Evolutionary conservation across 495 filamentous ascomycete species (phyloP).

Genomic region (Terfezia claveryi): DNA sequence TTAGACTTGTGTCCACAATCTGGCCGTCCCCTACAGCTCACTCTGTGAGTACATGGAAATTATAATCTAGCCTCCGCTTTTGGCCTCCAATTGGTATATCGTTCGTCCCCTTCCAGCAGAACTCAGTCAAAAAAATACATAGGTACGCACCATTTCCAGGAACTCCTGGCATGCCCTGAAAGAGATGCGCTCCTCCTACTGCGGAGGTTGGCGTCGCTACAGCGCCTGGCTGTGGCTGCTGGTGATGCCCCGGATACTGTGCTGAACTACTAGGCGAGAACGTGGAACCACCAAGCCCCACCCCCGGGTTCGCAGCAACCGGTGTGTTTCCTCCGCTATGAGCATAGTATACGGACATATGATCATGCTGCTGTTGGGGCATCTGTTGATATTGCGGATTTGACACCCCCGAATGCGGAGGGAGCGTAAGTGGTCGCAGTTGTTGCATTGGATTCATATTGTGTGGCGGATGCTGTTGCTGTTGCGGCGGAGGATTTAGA

Average conservation of each 20-base stretch:
- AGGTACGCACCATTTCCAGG: background rate
- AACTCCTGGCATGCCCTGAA: background rate
- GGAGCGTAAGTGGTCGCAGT: background rate
- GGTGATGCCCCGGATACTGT: background rate
- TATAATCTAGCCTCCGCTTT: no score
- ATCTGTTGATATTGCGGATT: background rate
- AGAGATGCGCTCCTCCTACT: background rate
- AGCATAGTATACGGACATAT: background rate
- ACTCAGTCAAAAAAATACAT: background rate
- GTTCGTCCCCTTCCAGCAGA: background rate
- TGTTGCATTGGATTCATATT: background rate
- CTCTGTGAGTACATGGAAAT: no score
- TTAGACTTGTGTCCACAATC: background rate
- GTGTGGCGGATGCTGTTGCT: background rate
- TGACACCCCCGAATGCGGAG: background rate
- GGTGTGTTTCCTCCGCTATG: background rate
- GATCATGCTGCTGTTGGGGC: background rate
- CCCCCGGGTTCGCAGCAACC: background rate
- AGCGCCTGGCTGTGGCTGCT: background rate
- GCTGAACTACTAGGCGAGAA: background rate
- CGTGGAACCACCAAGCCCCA: background rate
- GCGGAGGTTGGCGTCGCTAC: background rate
- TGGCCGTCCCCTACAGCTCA: background rate
- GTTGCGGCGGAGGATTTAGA: background rate
- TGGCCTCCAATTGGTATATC: background rate